Conservation (phyloP, 1,139 yeast genomes). For the Yamadazyma kanchanaburiensis region DNA sequence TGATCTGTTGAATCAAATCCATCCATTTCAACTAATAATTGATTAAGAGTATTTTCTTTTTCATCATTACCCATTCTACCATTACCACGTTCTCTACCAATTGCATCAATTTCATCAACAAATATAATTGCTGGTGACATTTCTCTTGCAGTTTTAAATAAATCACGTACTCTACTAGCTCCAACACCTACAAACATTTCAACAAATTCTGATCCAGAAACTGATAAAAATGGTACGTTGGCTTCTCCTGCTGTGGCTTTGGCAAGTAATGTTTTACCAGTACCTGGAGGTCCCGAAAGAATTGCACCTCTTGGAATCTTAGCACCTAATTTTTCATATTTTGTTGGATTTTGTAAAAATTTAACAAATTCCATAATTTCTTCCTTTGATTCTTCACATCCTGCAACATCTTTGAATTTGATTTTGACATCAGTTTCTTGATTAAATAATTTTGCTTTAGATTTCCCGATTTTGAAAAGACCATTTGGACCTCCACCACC, state of each 20-base stretch:
- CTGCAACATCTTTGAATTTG: slow-evolving; percentile 78
- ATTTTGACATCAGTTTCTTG: slow-evolving; percentile 70
- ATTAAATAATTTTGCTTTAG: slow-evolving; percentile 68
- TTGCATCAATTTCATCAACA: slow-evolving; percentile 84
- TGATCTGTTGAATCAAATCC: slow-evolving; percentile 75
- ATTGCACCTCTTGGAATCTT: slow-evolving; percentile 84
- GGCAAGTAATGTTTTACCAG: slow-evolving; percentile 78
- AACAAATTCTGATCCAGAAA: slow-evolving; percentile 79
- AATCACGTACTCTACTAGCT: slow-evolving; percentile 78
- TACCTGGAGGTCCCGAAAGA: slow-evolving; percentile 83
- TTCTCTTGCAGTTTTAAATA: slow-evolving; percentile 74
- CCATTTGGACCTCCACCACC: slow-evolving; percentile 59
- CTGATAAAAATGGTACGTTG: slow-evolving; percentile 76
- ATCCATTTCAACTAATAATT: slow-evolving; percentile 80
- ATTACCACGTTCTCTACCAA: slow-evolving; percentile 75
- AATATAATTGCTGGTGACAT: slow-evolving; percentile 79
- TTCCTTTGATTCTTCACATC: slow-evolving; percentile 79
- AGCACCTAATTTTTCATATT: slow-evolving; percentile 76
- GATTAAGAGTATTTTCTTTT: slow-evolving; percentile 76
- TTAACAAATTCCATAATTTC: slow-evolving; percentile 85
- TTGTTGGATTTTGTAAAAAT: slow-evolving; percentile 68
- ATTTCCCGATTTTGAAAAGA: slow-evolving; percentile 60
- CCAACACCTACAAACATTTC: slow-evolving; percentile 87
- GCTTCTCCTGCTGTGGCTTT: slow-evolving; percentile 89
- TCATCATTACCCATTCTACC: slow-evolving; percentile 74